Evolutionary conservation across 2,329 filamentous ascomycete species (phyloP), one percentile per base, ranked within the genome.

Genomic region (Aureobasidium sp.): DNA sequence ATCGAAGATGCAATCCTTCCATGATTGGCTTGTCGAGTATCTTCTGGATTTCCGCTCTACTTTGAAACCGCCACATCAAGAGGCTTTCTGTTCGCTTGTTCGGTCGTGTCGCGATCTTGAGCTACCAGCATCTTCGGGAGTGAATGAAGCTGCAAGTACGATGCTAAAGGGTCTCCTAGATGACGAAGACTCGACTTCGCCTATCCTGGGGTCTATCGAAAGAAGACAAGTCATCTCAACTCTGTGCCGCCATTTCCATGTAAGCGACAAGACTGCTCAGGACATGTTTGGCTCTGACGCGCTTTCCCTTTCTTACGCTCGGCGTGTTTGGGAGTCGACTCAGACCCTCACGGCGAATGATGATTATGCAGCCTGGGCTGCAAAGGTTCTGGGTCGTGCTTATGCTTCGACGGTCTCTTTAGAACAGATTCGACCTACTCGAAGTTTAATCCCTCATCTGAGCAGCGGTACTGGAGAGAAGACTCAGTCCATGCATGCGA

Each of bases 331-430:
- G 87, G 86, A 36, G 15, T 55, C 62, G 4, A 57, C 61, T 8
- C 57, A 62, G n/a, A 14, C 29, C 6, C 27, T 61, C 7, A n/a
- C 22, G 5, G 14, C 53, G 5, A 41, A 51, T 14, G 45, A 83
- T 29, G 82, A 85, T 17, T 97, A 94, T 71, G 77, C 91, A 0
- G 78, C 89, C 0, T 99, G 95, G 95, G 89, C 90, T 48, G 92
- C 90, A 3, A 84, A 87, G 65, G 88, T 92, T 2, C 79, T 97
- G 48, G 94, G 95, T 8, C 84, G 91, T 70, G 87, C 90, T 0
- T 97, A 92, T 74, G 86, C 88, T 42, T 83, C 62, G 65, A 73
- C 64, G 67, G 75, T 73, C 11, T 45, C 55, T 1, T 66, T 70
- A 12, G 70, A 74, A 48, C 65, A 76, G 2, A 70, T 77, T 22